Percentiles rank a stretch among this genome's conserved stretches.
Conservation (phyloP, 2,329 filamentous ascomycete species). For the Phyllosticta capitalensis region DNA sequence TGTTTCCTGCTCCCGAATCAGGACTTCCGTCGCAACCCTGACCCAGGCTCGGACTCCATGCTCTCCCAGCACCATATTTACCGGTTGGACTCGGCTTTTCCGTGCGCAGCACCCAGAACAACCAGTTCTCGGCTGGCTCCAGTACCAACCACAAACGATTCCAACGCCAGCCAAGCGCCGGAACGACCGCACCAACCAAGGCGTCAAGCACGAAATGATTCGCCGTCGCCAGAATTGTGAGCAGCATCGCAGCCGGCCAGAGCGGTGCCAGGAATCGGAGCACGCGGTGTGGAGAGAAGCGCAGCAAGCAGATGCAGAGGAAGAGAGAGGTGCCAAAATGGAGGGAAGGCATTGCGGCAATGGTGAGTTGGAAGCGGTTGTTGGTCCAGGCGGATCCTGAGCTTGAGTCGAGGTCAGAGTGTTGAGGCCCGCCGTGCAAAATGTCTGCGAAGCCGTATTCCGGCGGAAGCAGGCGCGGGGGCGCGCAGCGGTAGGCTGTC, state of each 20-base stretch:
- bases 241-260: slow-evolving; percentile 36
- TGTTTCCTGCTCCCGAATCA: not conserved
- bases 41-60: not conserved
- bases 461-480: slow-evolving; percentile 39
- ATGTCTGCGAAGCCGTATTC: slow-evolving; percentile 41
- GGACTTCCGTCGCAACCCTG: not conserved
- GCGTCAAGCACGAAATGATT: slow-evolving; percentile 34
- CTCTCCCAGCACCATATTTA: not conserved
- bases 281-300: slow-evolving; percentile 33
- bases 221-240: slow-evolving; percentile 34
- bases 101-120: slow-evolving; percentile 14
- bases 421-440: slow-evolving; percentile 22
- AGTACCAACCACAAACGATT: slow-evolving; percentile 7
- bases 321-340: slow-evolving; percentile 38
- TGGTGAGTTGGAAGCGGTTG: slow-evolving; percentile 39
- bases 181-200: slow-evolving; percentile 26
- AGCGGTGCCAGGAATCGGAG: slow-evolving; percentile 30
- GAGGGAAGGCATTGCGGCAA: slow-evolving; percentile 42
- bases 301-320: slow-evolving; percentile 26
- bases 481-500: slow-evolving; percentile 39
- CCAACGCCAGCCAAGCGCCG: slow-evolving; percentile 27
- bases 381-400: slow-evolving; percentile 30
- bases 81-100: slow-evolving; percentile 14
- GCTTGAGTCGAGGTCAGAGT: slow-evolving; percentile 11
- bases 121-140: slow-evolving; percentile 13